Conservation (phyloP, 352 stramenopile species). For the Pythium chondricola region DNA sequence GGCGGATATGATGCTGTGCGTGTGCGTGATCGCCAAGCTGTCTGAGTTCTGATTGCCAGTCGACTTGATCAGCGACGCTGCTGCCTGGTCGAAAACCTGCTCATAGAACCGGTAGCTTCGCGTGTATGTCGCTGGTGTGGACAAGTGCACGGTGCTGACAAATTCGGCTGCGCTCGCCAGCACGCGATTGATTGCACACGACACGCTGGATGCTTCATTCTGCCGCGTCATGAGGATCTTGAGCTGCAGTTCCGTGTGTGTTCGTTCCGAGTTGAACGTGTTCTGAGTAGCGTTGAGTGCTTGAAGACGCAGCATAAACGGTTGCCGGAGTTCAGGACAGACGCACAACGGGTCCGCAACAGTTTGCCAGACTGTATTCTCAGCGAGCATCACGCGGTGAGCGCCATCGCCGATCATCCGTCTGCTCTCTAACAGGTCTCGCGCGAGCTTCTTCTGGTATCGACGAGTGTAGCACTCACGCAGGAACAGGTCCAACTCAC, state of each 20-base stretch:
- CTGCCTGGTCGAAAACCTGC: constrained; percentile 5
- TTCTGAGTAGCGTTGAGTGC: no score
- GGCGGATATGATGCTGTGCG: no score
- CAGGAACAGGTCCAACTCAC: background rate
- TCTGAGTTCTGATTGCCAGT: no score
- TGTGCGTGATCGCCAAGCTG: no score
- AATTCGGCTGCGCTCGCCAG: background rate
- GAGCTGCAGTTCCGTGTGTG: background rate
- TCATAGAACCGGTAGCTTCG: constrained; percentile 10
- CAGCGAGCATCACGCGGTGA: background rate
- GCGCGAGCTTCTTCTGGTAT: background rate
- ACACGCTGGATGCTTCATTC: no score
- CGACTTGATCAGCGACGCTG: no score
- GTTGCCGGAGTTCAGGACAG: background rate
- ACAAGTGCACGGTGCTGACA: background rate
- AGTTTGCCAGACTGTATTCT: background rate
- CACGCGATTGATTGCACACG: background rate
- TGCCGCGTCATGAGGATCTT: background rate
- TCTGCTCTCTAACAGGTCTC: background rate
- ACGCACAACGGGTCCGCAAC: background rate
- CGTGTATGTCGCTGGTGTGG: no score
- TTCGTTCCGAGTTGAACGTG: no score
- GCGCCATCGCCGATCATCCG: background rate
- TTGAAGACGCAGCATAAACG: constrained; percentile 8
- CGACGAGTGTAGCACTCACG: background rate